Conservation (phyloP, 371 early-diverging fungal genomes). For the Rhizomucor pusillus region DNA sequence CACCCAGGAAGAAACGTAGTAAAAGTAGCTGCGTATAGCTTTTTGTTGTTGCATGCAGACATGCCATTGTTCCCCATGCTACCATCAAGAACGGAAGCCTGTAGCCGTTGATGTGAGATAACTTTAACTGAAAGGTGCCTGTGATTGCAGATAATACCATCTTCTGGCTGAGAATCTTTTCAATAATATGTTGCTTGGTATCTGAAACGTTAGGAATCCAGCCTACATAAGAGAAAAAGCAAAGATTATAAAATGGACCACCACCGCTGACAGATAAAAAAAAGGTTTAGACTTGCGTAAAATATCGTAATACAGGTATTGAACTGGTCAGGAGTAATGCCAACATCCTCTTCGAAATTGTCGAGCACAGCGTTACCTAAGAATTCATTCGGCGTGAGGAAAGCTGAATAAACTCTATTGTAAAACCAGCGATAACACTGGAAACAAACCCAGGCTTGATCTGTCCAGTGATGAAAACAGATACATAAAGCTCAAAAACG, state of each 20-base stretch:
- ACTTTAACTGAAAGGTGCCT: background rate
- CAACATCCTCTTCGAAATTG: conserved; percentile 46
- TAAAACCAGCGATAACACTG: too few species aligned
- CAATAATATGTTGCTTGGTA: conserved; percentile 46
- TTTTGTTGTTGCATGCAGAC: conserved; percentile 31
- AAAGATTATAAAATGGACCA: background rate
- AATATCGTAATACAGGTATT: conserved; percentile 45
- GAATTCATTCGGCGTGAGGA: background rate
- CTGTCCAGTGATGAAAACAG: conserved; percentile 51
- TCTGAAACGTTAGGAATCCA: conserved; percentile 45
- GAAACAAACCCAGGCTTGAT: conserved; percentile 40
- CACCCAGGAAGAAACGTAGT: conserved; percentile 40
- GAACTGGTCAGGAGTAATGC: conserved; percentile 46
- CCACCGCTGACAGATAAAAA: too few species aligned
- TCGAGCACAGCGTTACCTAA: conserved; percentile 48
- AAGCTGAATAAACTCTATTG: background rate
- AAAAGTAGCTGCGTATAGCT: conserved; percentile 27
- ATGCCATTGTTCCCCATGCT: conserved; percentile 39
- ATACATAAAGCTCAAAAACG: conserved; percentile 51
- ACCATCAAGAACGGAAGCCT: conserved; percentile 47
- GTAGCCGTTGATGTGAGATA: too few species aligned
- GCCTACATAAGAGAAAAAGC: conserved; percentile 11
- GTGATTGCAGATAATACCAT: conserved; percentile 25
- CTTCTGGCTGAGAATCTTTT: conserved; percentile 36
- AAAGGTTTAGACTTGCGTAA: conserved; percentile 20